phyloP scores from a whole-genome alignment of 1,139 yeast genomes.

The Geotrichum phurueaensis region DNA sequence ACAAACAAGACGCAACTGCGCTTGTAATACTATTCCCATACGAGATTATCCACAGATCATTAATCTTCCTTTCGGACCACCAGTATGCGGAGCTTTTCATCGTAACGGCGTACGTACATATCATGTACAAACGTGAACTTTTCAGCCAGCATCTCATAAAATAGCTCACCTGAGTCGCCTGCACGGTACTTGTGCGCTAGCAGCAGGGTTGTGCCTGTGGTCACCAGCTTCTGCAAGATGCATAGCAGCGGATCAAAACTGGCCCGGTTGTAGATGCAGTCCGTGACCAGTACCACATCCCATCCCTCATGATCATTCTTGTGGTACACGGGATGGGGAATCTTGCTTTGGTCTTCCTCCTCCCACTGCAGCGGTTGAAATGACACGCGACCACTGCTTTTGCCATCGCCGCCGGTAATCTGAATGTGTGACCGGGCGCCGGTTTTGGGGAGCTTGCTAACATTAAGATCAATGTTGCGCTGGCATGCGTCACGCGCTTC shows the following conservation, averaged over 20 bases:
- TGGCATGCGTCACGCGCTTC: slow-evolving; percentile 28
- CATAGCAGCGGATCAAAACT: slow-evolving; percentile 26
- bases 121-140: slow-evolving; percentile 10
- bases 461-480: slow-evolving; percentile 23
- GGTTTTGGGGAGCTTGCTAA: slow-evolving; percentile 5
- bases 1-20: not conserved
- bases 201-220: slow-evolving; percentile 20
- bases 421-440: slow-evolving; percentile 1
- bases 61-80: not conserved
- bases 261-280: slow-evolving; percentile 32
- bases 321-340: slow-evolving; percentile 12
- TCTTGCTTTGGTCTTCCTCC: slow-evolving; percentile 7
- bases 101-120: slow-evolving; percentile 8
- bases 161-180: slow-evolving; percentile 24
- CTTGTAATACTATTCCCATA: not conserved
- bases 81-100: slow-evolving; percentile 9
- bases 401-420: slow-evolving; percentile 1
- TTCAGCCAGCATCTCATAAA: slow-evolving; percentile 21
- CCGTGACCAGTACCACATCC: slow-evolving; percentile 30
- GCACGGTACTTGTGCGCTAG: slow-evolving; percentile 30
- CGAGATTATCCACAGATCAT: not conserved
- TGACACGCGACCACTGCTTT: not conserved
- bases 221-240: slow-evolving; percentile 21
- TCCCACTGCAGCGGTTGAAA: slow-evolving; percentile 17
- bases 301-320: slow-evolving; percentile 10